Evolutionary conservation across 2,329 filamentous ascomycete species (phyloP).

Genomic region (Epichloe gansuensis): DNA sequence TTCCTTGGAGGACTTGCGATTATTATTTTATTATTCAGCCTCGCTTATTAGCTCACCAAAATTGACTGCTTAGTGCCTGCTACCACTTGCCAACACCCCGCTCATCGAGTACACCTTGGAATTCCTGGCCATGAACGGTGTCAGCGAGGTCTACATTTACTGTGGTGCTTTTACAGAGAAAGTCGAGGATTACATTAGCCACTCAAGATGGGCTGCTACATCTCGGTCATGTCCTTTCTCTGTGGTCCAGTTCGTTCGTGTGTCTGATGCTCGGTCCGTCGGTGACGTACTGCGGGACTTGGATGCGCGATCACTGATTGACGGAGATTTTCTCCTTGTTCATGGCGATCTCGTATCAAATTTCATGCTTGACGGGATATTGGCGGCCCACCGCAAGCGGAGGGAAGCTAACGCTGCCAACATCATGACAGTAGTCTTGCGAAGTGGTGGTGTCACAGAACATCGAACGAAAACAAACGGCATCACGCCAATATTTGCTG

Average conservation of each 20-base stretch:
- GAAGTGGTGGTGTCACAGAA: slow-evolving; percentile 54
- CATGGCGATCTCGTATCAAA: slow-evolving; percentile 91
- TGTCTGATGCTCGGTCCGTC: slow-evolving; percentile 67
- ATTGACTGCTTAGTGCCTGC: slow-evolving; percentile 55
- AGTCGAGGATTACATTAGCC: slow-evolving; percentile 73
- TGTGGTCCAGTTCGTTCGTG: slow-evolving; percentile 71
- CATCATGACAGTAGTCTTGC: slow-evolving; percentile 92
- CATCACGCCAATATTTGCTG: slow-evolving; percentile 70
- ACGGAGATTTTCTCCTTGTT: slow-evolving; percentile 82
- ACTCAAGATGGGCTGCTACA: slow-evolving; percentile 56
- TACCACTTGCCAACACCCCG: slow-evolving; percentile 85
- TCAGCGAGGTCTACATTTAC: slow-evolving; percentile 90
- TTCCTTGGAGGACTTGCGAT: too few species aligned
- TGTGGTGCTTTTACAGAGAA: slow-evolving; percentile 76
- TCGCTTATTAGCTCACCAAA: neutral
- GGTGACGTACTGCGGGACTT: slow-evolving; percentile 93
- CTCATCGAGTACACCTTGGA: slow-evolving; percentile 97
- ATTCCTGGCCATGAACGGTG: slow-evolving; percentile 86
- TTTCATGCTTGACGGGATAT: slow-evolving; percentile 64
- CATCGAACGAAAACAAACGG: slow-evolving; percentile 69
- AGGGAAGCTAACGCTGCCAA: slow-evolving; percentile 79
- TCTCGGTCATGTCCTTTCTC: slow-evolving; percentile 54
- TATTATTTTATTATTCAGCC: too few species aligned
- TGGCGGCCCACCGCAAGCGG: slow-evolving; percentile 69
- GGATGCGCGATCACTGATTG: slow-evolving; percentile 72